A percentile compares a stretch with the other conserved stretches of the same genome.
Evolutionary conservation across 2,329 filamentous ascomycete species (phyloP).

Genomic region (Calonectria pseudoreteaudii): DNA sequence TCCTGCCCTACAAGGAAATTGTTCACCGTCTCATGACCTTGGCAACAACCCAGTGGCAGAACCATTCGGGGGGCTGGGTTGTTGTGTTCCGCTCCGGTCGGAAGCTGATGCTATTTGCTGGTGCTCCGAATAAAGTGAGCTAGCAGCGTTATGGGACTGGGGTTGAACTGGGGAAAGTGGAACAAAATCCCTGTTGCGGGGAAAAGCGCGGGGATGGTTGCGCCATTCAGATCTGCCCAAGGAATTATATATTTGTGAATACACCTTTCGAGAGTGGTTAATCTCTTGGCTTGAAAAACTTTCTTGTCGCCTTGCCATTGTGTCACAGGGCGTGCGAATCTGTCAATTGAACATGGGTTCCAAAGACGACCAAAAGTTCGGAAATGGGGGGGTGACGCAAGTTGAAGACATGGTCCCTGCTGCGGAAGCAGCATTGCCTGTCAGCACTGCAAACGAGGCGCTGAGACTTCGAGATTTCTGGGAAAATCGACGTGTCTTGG

Average conservation of each 20-base stretch:
- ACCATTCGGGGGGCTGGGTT: background rate
- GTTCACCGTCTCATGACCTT: background rate
- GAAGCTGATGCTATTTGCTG: background rate
- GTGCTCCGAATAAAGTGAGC: background rate
- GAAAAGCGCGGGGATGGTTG: constrained; percentile 1
- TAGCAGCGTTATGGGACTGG: background rate
- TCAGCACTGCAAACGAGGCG: constrained; percentile 18
- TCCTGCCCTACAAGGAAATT: background rate
- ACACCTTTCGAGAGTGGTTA: no score
- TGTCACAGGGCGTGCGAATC: no score
- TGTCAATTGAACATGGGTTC: background rate
- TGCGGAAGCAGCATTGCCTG: constrained; percentile 12
- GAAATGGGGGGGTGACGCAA: background rate
- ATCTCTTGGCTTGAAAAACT: background rate
- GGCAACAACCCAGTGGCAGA: background rate
- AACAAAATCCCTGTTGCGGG: background rate
- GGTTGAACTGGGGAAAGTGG: background rate
- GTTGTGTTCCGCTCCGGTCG: background rate
- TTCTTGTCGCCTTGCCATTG: no score
- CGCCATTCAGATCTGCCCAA: background rate
- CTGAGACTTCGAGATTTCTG: constrained; percentile 32
- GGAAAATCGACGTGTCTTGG: constrained; percentile 33
- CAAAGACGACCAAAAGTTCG: background rate
- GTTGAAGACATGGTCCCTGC: constrained; percentile 7
- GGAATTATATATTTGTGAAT: background rate